Conservation (phyloP, 176 grass and related monocot genomes). For the Carex myosuroides region DNA sequence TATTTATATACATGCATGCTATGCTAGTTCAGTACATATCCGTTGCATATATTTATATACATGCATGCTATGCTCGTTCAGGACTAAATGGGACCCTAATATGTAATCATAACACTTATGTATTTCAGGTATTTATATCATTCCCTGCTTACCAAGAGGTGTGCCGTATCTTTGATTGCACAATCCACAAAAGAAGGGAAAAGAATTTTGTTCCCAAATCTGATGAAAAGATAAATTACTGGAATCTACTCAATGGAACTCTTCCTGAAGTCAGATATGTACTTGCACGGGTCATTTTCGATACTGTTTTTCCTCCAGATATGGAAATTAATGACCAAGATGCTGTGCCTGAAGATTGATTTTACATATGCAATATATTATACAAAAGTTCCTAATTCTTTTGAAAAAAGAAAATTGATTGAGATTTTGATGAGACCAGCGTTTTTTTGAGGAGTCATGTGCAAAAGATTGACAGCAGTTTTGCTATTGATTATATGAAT, state of each 20-base stretch:
- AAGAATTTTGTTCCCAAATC: conserved; percentile 40
- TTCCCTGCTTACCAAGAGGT: conserved; percentile 67
- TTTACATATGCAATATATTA: background rate
- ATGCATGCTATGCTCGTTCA: background rate
- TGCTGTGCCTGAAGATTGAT: conserved; percentile 27
- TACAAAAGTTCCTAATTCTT: background rate
- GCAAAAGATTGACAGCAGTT: background rate
- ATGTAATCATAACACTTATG: background rate
- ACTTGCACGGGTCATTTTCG: conserved; percentile 72
- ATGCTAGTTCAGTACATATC: too few species aligned
- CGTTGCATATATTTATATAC: background rate
- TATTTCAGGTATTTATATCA: conserved; percentile 79
- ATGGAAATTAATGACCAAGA: conserved; percentile 23
- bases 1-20: too few species aligned
- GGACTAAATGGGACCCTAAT: background rate
- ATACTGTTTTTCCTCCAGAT: conserved; percentile 66
- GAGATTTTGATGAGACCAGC: background rate
- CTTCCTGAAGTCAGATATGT: conserved; percentile 65
- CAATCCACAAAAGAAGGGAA: conserved; percentile 43
- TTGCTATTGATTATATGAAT: background rate
- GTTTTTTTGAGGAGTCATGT: background rate
- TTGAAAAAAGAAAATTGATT: background rate
- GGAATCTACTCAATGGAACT: conserved; percentile 36
- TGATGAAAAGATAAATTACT: conserved; percentile 60
- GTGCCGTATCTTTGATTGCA: conserved; percentile 54